Conservation (phyloP, 2,329 filamentous ascomycete species). For the Hypoxylon sp. region DNA sequence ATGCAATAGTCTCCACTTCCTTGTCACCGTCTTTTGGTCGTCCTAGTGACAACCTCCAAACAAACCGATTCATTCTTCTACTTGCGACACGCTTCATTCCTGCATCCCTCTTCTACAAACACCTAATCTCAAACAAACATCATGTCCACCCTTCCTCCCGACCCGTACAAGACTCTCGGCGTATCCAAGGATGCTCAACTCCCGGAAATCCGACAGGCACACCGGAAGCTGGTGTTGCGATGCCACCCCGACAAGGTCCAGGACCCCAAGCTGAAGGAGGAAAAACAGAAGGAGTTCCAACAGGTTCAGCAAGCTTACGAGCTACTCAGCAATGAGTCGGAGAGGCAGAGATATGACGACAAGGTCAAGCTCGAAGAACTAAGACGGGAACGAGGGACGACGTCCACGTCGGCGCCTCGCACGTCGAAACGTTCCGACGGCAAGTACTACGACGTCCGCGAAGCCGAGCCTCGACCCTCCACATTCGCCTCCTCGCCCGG, state of each 20-base stretch:
- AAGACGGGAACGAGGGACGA: constrained; percentile 63
- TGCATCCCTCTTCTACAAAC: constrained; percentile 8
- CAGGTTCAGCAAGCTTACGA: constrained; percentile 94
- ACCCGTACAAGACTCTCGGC: constrained; percentile 84
- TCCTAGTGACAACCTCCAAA: constrained; percentile 38
- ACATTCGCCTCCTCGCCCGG: constrained; percentile 54
- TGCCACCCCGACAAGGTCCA: constrained; percentile 94
- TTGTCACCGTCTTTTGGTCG: constrained; percentile 44
- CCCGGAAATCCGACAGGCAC: constrained; percentile 78
- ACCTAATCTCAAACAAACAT: constrained; percentile 40
- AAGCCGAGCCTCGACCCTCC: constrained; percentile 61
- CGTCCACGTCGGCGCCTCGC: constrained; percentile 59
- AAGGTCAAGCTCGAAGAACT: constrained; percentile 75
- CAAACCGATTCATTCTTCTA: constrained; percentile 24
- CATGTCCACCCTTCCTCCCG: constrained; percentile 68
- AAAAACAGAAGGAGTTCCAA: constrained; percentile 90
- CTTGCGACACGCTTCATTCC: constrained; percentile 27
- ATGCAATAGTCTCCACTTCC: constrained; percentile 44
- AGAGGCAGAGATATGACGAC: constrained; percentile 82
- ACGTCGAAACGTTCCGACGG: constrained; percentile 53
- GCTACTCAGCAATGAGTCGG: constrained; percentile 80
- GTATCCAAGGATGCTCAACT: constrained; percentile 77
- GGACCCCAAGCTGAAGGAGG: constrained; percentile 78
- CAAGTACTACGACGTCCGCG: constrained; percentile 61
- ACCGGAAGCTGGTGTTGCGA: constrained; percentile 87